Percentiles rank a stretch among this genome's conserved stretches.
These are phyloP conservation scores for Penicillium ochrochloron DNA, from an alignment of 495 filamentous ascomycete genomes.

Conservation along the genomic window DNA sequence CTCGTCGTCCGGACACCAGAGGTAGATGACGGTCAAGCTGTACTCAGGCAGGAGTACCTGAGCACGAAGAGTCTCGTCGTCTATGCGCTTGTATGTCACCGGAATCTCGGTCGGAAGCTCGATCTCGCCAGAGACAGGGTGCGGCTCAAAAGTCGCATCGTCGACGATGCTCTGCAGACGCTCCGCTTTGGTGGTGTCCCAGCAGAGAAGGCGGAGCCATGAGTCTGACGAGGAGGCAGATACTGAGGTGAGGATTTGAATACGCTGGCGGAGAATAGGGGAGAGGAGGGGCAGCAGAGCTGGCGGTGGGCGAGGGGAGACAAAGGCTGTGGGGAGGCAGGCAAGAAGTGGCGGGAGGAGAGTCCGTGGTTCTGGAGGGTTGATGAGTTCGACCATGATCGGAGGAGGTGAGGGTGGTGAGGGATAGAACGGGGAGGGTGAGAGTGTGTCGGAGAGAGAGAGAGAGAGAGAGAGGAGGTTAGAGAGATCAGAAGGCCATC, in stretches of 20 bases:
- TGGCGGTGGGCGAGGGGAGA: conserved; percentile 75
- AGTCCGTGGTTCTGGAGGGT: conserved; percentile 64
- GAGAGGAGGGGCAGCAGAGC: conserved; percentile 82
- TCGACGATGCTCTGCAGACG: conserved; percentile 68
- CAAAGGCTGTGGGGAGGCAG: conserved; percentile 81
- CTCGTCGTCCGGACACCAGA: conserved; percentile 72
- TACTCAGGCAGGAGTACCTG: conserved; percentile 61
- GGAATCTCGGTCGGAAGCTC: conserved; percentile 71
- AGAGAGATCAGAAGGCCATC: not conserved
- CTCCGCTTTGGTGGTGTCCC: conserved; percentile 70
- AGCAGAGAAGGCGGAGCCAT: conserved; percentile 91
- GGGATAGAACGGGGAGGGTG: conserved; percentile 4
- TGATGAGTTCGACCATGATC: conserved; percentile 60
- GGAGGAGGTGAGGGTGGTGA: not conserved
- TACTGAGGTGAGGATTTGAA: conserved; percentile 70
- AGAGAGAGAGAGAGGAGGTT: not conserved
- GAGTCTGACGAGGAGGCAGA: conserved; percentile 65
- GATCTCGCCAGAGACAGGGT: conserved; percentile 91
- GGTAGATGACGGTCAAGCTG: conserved; percentile 59
- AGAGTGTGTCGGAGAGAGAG: conserved; percentile 4
- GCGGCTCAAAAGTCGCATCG: conserved; percentile 75
- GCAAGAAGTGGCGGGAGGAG: conserved; percentile 80
- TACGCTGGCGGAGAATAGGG: conserved; percentile 87
- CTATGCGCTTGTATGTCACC: conserved; percentile 71
- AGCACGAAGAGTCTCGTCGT: conserved; percentile 84